Base-by-base conservation (phyloP, 768 basidiomycete species). In the Tulasnella sp. region DNA sequence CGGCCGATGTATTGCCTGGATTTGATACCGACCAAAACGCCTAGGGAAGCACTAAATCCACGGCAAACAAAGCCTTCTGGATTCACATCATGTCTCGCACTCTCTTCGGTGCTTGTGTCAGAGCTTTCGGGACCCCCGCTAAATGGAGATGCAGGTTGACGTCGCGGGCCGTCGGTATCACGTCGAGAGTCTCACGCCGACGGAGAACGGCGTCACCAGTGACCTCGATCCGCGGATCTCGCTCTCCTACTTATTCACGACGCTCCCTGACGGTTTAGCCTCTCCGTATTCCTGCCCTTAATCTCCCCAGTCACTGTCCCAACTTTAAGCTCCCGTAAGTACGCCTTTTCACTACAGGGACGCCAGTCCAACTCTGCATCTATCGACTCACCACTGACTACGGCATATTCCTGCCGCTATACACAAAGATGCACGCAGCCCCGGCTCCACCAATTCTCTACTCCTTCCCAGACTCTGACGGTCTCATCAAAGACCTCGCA, bases 401-500 rank as follows among this genome's bases (percentile, higher is more conserved):
- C 49, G n/a, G 19, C 49, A 49, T n/a, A n/a, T 49, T 49, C 22
- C 22, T n/a, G 9, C 49, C 6, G 25, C 25, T 34, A 12, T 19
- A 5, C 17, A 64, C 29, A 25, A 42, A 64, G 58, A 64, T 64
- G 58, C 58, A 29, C 58, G 58, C 58, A 64, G 40, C 38, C 2
- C 81, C 93, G 25, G 85, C 85, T 52, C 82, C 90, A 31, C 91
- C 95, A 52, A 83, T 93, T 71, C 85, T 99, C 78, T 86, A 88
- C 85, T 88, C 91, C 0, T 97, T 97, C 82, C 78, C 88, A 2
- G 83, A 87, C 72, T 72, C 85, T 8, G 84, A 86, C 67, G 84
- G 84, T 3, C 88, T 99, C 79, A 85, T 88, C 45, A 79, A 84
- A 0, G 86, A 89, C 0, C 90, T 99, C 79, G 92, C 96, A 0